Conservation (phyloP, 257 asterid genomes). For the Nicotiana knightiana region DNA sequence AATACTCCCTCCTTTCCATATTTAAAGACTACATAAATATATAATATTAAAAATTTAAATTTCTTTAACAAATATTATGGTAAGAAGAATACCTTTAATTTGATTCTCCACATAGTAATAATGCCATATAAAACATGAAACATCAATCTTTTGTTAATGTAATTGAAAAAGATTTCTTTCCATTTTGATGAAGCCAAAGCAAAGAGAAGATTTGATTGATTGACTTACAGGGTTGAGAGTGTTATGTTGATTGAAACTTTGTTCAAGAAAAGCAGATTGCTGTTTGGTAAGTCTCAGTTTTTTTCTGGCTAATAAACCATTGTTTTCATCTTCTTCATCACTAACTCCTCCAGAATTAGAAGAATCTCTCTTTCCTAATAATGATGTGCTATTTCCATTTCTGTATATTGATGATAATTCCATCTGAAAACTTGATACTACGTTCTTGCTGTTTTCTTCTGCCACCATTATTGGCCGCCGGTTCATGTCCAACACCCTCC, state of each 20-base stretch:
- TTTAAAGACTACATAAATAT: too few relatives aligned
- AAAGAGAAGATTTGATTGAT: neutral
- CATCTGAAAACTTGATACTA: slow-evolving; percentile 42
- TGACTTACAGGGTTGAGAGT: slow-evolving; percentile 84
- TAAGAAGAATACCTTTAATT: too few relatives aligned
- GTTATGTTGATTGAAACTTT: slow-evolving; percentile 82
- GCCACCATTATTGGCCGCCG: slow-evolving; percentile 18
- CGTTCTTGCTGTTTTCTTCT: slow-evolving; percentile 29
- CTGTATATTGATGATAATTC: slow-evolving; percentile 18
- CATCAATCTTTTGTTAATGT: too few relatives aligned
- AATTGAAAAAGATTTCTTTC: too few relatives aligned
- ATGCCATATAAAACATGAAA: too few relatives aligned
- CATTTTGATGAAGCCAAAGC: neutral
- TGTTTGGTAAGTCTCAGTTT: slow-evolving; percentile 74
- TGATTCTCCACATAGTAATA: too few relatives aligned
- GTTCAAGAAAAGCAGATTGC: slow-evolving; percentile 86
- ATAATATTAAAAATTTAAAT: too few relatives aligned
- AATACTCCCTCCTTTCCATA: too few relatives aligned
- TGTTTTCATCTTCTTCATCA: slow-evolving; percentile 44
- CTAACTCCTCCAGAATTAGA: slow-evolving; percentile 47
- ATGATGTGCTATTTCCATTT: slow-evolving; percentile 5
- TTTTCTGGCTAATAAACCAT: slow-evolving; percentile 41
- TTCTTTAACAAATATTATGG: too few relatives aligned
- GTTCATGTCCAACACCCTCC: slow-evolving; percentile 21
- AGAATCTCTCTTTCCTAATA: slow-evolving; percentile 28